Conservation (phyloP, 495 filamentous ascomycete species). For the Aspergillus mulundensis region DNA sequence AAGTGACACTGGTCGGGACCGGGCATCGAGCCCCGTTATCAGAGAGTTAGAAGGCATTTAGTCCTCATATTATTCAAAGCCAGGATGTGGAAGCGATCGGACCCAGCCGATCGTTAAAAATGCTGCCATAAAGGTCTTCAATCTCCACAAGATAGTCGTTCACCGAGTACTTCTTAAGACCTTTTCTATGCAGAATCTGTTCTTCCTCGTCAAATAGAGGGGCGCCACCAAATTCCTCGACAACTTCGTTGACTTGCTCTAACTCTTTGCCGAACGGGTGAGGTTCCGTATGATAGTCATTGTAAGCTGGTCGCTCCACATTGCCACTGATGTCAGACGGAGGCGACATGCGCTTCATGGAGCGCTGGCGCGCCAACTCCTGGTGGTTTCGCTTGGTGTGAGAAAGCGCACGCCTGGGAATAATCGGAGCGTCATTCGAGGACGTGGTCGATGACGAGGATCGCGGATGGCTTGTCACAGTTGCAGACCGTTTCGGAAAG, state of each 20-base stretch:
- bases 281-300: slow-evolving; percentile 42
- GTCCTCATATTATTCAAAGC: slow-evolving; percentile 43
- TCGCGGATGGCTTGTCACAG: slow-evolving; percentile 37
- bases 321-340: slow-evolving; percentile 36
- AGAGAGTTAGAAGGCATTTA: not conserved
- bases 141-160: slow-evolving; percentile 86
- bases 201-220: slow-evolving; percentile 71
- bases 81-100: slow-evolving; percentile 35
- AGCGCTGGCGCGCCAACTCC: slow-evolving; percentile 64
- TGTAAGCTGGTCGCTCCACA: slow-evolving; percentile 34
- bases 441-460: slow-evolving; percentile 44
- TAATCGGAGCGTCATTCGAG: slow-evolving; percentile 51
- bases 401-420: slow-evolving; percentile 72
- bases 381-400: slow-evolving; percentile 80
- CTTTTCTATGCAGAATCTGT: slow-evolving; percentile 56
- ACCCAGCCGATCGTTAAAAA: slow-evolving; percentile 44
- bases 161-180: slow-evolving; percentile 69
- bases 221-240: slow-evolving; percentile 72
- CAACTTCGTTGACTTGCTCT: slow-evolving; percentile 60
- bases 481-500: slow-evolving; percentile 57
- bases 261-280: slow-evolving; percentile 52
- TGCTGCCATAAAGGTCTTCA: slow-evolving; percentile 57
- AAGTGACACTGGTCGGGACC: not conserved
- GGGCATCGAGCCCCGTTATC: slow-evolving; percentile 22
- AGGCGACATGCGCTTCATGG: slow-evolving; percentile 47